These are phyloP conservation scores for Dothiorella sarmentorum DNA, from an alignment of 2,329 filamentous ascomycete species.

Conservation along the genomic window DNA sequence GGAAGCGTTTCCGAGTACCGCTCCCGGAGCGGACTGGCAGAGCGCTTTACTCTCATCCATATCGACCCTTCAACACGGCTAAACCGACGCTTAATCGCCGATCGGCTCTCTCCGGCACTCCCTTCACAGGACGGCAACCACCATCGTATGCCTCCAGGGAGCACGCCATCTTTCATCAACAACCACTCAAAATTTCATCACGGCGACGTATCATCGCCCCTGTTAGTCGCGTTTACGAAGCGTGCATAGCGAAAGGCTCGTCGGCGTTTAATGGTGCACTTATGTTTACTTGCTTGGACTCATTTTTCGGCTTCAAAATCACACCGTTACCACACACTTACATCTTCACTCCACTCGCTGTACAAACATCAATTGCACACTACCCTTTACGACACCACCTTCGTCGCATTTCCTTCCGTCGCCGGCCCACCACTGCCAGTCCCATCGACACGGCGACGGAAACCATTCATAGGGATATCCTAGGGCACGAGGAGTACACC, in stretches of 20 bases:
- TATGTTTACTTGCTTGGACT: conserved; percentile 7
- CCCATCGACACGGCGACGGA: conserved; percentile 1
- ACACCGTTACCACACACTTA: neutral
- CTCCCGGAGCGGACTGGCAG: neutral
- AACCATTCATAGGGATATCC: conserved; percentile 15
- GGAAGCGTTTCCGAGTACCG: neutral
- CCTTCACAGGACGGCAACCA: neutral
- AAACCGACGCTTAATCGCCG: neutral
- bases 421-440: neutral
- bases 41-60: neutral
- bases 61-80: conserved; percentile 1
- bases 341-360: conserved; percentile 8
- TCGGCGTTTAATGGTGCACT: conserved; percentile 14
- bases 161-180: neutral
- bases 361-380: conserved; percentile 15
- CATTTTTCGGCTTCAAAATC: conserved; percentile 7
- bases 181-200: neutral
- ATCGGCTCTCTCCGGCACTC: neutral
- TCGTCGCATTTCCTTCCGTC: conserved; percentile 4
- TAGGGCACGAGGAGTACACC: conserved; percentile 16
- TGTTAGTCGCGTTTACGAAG: conserved; percentile 18
- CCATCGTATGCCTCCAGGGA: neutral
- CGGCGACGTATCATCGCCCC: conserved; percentile 1
- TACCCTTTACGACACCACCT: conserved; percentile 15
- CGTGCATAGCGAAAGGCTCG: conserved; percentile 18